phyloP scores from a whole-genome alignment of 345 rosid genomes.

The Corchorus olitorius region DNA sequence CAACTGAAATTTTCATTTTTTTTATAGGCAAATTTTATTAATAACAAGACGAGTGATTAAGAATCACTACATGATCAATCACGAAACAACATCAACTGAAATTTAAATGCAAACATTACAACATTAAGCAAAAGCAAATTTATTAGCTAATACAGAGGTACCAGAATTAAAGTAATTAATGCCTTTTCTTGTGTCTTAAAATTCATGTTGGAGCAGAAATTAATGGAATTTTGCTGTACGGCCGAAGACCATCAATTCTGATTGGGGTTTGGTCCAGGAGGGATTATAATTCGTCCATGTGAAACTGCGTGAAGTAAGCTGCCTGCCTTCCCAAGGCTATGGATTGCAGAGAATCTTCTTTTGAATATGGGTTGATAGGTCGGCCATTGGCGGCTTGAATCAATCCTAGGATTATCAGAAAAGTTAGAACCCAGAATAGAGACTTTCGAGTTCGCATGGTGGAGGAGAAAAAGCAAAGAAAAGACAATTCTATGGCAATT shows the following conservation, averaged over 20 bases:
- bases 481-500: neutral
- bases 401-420: constrained; percentile 13
- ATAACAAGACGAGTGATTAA: no score
- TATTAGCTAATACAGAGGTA: no score
- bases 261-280: constrained; percentile 42
- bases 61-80: no score
- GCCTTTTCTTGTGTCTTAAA: no score
- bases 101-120: no score
- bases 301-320: constrained; percentile 21
- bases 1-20: no score
- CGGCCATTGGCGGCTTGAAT: constrained; percentile 23
- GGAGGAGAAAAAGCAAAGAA: neutral
- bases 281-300: constrained; percentile 30
- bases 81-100: no score
- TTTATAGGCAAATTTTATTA: no score
- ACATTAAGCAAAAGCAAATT: no score
- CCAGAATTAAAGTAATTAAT: neutral
- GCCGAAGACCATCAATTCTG: constrained; percentile 30
- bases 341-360: constrained; percentile 21
- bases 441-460: constrained; percentile 20
- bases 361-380: constrained; percentile 11
- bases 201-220: neutral
- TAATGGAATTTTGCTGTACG: neutral
- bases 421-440: constrained; percentile 5
- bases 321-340: constrained; percentile 12